Percentiles rank a stretch among this genome's conserved stretches.
These are phyloP conservation scores for Coleophoma crateriformis DNA, from an alignment of 2,329 filamentous ascomycete species.

Conservation along the genomic window DNA sequence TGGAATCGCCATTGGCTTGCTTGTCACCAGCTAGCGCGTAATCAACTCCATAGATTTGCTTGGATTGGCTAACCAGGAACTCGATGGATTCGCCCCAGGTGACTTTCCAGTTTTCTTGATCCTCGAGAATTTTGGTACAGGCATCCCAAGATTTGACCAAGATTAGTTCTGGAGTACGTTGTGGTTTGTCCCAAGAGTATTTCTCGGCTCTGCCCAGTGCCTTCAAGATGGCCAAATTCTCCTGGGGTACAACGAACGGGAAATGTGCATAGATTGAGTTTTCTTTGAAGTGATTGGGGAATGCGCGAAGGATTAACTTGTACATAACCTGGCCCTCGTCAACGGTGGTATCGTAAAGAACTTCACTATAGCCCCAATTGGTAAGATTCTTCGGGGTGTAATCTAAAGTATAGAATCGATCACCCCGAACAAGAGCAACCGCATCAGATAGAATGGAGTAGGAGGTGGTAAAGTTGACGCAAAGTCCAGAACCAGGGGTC, in stretches of 20 bases:
- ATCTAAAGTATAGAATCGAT: constrained; percentile 46
- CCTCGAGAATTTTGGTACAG: constrained; percentile 55
- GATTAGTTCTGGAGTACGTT: constrained; percentile 41
- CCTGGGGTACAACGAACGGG: constrained; percentile 57
- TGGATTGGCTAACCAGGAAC: constrained; percentile 53
- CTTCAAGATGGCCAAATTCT: constrained; percentile 67
- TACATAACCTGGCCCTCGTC: constrained; percentile 83
- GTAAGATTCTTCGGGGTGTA: constrained; percentile 62
- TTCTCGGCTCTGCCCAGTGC: constrained; percentile 59
- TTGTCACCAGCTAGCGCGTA: constrained; percentile 52
- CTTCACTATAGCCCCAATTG: constrained; percentile 68
- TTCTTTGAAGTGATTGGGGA: constrained; percentile 72
- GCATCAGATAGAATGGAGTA: constrained; percentile 55
- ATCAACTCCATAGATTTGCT: constrained; percentile 43
- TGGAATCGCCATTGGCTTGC: constrained; percentile 41
- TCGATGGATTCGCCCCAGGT: constrained; percentile 59
- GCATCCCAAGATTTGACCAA: constrained; percentile 56
- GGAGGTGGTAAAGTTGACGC: constrained; percentile 46
- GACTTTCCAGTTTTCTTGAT: constrained; percentile 54
- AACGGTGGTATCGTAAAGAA: constrained; percentile 64
- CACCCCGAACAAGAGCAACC: constrained; percentile 51
- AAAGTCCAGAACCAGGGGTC: constrained; percentile 45
- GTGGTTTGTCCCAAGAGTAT: constrained; percentile 65
- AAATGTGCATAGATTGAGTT: constrained; percentile 69
- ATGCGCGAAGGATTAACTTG: constrained; percentile 74